Percentiles rank a stretch among this genome's conserved stretches.
Evolutionary conservation across 148 eudicot genomes (phyloP).

Genomic region (Rhododendron mucronatum): DNA sequence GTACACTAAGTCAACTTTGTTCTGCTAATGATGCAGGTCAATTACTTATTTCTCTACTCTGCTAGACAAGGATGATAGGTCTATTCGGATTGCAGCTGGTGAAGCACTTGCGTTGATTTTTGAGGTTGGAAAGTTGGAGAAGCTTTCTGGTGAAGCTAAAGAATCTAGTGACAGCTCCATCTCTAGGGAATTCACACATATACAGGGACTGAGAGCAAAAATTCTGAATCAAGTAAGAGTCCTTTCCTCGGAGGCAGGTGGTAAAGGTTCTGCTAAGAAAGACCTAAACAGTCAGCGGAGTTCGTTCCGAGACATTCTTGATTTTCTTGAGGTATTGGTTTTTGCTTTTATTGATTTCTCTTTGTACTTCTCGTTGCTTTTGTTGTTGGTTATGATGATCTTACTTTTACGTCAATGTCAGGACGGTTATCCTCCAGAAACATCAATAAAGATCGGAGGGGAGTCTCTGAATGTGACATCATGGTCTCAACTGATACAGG

Average conservation of each 20-base stretch:
- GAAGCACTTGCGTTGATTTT: conserved; percentile 85
- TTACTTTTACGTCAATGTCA: conserved; percentile 16
- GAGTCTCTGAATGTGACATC: conserved; percentile 48
- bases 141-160: conserved; percentile 39
- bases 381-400: not conserved
- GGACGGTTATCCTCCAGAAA: conserved; percentile 71
- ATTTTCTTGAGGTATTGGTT: conserved; percentile 62
- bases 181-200: conserved; percentile 24
- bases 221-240: conserved; percentile 57
- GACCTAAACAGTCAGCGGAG: conserved; percentile 71
- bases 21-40: conserved; percentile 44
- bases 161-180: conserved; percentile 28
- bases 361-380: not conserved
- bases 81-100: conserved; percentile 85
- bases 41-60: conserved; percentile 58
- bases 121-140: conserved; percentile 66
- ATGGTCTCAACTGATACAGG: conserved; percentile 83
- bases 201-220: conserved; percentile 56
- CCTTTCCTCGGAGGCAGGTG: conserved; percentile 75
- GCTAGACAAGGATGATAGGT: conserved; percentile 81
- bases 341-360: not conserved
- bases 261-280: conserved; percentile 72
- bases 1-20: not conserved
- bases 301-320: conserved; percentile 57
- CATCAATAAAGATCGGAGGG: conserved; percentile 69